phyloP scores from a whole-genome alignment of 345 rosid genomes.

The Eucalyptus marginata region DNA sequence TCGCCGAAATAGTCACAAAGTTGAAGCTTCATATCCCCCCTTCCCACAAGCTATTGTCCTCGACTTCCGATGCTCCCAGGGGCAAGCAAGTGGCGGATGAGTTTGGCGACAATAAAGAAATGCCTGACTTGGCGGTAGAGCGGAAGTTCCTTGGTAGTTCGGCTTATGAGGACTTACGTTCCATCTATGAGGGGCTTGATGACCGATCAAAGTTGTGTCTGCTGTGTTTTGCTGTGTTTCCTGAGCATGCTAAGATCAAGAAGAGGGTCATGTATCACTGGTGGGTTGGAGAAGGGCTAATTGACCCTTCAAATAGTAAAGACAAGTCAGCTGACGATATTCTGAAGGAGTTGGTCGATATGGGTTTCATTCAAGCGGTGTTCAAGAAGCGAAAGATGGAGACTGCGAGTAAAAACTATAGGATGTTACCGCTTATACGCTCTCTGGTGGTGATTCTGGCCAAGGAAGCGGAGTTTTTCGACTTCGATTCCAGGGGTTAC shows the following conservation, averaged over 20 bases:
- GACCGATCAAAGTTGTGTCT: background rate
- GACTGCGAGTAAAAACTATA: background rate
- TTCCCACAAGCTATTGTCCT: background rate
- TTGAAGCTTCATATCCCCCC: background rate
- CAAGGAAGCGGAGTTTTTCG: background rate
- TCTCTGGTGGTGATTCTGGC: background rate
- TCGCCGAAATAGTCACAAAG: background rate
- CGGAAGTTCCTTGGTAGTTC: background rate
- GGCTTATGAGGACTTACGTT: background rate
- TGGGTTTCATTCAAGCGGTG: background rate
- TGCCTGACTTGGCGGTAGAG: background rate
- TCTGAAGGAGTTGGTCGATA: background rate
- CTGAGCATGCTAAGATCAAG: background rate
- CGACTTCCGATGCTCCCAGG: background rate
- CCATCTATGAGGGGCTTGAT: background rate
- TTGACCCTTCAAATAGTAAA: background rate
- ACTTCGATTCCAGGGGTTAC: background rate
- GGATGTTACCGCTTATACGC: background rate
- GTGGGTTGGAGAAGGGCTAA: constrained; percentile 9
- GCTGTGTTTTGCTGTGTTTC: background rate
- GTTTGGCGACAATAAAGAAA: background rate
- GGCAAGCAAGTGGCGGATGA: background rate
- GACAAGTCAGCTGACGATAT: background rate
- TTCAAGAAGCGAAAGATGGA: background rate
- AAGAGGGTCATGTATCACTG: constrained; percentile 1